Evolutionary conservation across 495 filamentous ascomycete genomes (phyloP).

Genomic region (Talaromyces liani): DNA sequence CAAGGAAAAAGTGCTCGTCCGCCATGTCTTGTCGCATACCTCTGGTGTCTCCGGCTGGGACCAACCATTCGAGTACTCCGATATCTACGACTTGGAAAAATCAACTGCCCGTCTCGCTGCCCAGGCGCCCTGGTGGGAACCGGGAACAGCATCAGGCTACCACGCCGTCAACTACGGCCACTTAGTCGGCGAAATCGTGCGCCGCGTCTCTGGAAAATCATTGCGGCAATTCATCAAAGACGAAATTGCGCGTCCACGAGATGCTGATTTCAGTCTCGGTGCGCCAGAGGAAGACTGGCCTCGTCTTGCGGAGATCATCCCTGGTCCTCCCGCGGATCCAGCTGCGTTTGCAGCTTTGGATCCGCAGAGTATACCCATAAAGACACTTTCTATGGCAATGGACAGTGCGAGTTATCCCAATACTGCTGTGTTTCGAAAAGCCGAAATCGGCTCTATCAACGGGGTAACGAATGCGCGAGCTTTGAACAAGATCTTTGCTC

Average conservation of each 20-base stretch:
- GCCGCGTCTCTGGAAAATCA: constrained; percentile 13
- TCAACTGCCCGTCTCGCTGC: constrained; percentile 17
- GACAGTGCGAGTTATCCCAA: not conserved
- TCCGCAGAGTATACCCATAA: not conserved
- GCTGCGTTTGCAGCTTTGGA: not conserved
- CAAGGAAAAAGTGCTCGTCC: constrained; percentile 18
- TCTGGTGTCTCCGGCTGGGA: constrained; percentile 18
- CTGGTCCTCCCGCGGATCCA: constrained; percentile 1
- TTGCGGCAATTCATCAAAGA: constrained; percentile 20
- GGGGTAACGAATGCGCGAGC: constrained; percentile 13
- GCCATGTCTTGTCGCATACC: constrained; percentile 19
- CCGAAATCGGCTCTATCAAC: constrained; percentile 12
- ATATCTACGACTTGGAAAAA: constrained; percentile 15
- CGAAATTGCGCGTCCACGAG: constrained; percentile 15
- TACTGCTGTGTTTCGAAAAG: not conserved
- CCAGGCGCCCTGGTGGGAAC: constrained; percentile 23
- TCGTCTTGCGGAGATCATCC: constrained; percentile 12
- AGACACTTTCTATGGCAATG: not conserved
- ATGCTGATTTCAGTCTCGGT: constrained; percentile 21
- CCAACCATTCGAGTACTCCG: constrained; percentile 13
- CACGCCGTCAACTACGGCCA: constrained; percentile 20
- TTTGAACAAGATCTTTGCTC: constrained; percentile 10
- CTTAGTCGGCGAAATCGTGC: constrained; percentile 19
- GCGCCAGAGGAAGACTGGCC: constrained; percentile 13
- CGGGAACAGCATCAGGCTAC: constrained; percentile 21